Conservation (phyloP, 495 filamentous ascomycete genomes). For the Penicillium riverlandense region DNA sequence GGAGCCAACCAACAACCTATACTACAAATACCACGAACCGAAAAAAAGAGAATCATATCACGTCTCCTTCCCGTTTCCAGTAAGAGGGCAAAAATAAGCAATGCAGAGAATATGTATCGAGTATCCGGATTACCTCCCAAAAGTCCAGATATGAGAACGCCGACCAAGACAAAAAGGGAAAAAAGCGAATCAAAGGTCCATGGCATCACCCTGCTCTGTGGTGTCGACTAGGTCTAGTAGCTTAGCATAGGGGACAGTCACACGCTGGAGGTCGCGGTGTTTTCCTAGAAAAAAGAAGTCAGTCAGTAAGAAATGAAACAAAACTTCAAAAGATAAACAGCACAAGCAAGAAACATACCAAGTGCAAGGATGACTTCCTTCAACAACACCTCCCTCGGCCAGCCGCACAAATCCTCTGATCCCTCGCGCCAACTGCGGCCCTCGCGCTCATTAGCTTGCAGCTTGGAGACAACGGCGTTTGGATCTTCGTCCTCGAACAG, state of each 20-base stretch:
- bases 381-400: constrained; percentile 75
- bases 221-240: constrained; percentile 55
- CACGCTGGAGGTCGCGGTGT: constrained; percentile 82
- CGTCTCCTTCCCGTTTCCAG: no score
- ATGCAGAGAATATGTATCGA: constrained; percentile 1
- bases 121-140: not conserved
- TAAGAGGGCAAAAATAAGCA: not conserved
- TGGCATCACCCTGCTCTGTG: constrained; percentile 43
- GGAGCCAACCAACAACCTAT: no score
- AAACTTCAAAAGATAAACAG: not conserved
- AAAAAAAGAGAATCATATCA: no score
- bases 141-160: constrained; percentile 9
- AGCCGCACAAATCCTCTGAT: constrained; percentile 65
- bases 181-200: constrained; percentile 33
- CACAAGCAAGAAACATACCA: constrained; percentile 51
- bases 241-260: constrained; percentile 85
- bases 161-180: constrained; percentile 1
- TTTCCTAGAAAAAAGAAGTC: constrained; percentile 55
- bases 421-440: constrained; percentile 47
- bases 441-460: constrained; percentile 54
- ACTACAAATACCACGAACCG: constrained; percentile 2
- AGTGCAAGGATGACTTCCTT: constrained; percentile 87
- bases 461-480: constrained; percentile 26
- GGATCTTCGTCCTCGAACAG: constrained; percentile 48
- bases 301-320: constrained; percentile 21